Evolutionary conservation across 768 basidiomycete species (phyloP).

Genomic region (Exsudoporus frostii): DNA sequence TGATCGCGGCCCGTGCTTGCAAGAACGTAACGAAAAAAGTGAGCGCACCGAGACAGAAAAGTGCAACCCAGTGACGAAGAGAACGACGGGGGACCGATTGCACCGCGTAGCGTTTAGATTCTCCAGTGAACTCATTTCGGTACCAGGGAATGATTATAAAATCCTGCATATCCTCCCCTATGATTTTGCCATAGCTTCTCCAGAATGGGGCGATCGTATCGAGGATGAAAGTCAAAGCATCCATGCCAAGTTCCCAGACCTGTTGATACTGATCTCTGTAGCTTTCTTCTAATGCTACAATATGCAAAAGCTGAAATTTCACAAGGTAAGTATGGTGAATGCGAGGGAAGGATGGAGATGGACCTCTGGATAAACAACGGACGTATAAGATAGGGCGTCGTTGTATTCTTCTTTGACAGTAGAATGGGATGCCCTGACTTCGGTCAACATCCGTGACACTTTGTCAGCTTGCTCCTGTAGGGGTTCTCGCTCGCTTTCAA

Average conservation of each 20-base stretch:
- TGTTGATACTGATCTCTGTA: slow-evolving; percentile 80
- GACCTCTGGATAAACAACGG: slow-evolving; percentile 79
- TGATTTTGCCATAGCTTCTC: slow-evolving; percentile 79
- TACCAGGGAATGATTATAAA: slow-evolving; percentile 82
- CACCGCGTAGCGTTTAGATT: slow-evolving; percentile 64
- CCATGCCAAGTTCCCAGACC: slow-evolving; percentile 79
- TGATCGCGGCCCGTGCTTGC: slow-evolving; percentile 56
- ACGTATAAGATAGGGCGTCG: slow-evolving; percentile 59
- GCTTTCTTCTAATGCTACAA: slow-evolving; percentile 71
- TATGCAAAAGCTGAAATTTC: slow-evolving; percentile 55
- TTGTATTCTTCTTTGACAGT: slow-evolving; percentile 65
- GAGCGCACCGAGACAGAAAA: slow-evolving; percentile 48
- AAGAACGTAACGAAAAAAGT: slow-evolving; percentile 51
- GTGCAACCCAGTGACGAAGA: slow-evolving; percentile 62
- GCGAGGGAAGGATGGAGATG: slow-evolving; percentile 8
- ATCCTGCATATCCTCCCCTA: slow-evolving; percentile 74
- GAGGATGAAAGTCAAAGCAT: slow-evolving; percentile 69
- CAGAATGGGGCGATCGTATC: slow-evolving; percentile 79
- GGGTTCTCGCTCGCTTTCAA: slow-evolving; percentile 46
- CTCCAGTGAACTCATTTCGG: slow-evolving; percentile 81
- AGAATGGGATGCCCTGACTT: slow-evolving; percentile 54
- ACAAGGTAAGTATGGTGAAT: slow-evolving; percentile 1
- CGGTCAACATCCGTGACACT: slow-evolving; percentile 46
- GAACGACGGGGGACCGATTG: slow-evolving; percentile 58
- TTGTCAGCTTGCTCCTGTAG: slow-evolving; percentile 47